These are phyloP conservation scores for Ceriops decandra DNA, from an alignment of 345 rosid species.

Conservation along the genomic window DNA sequence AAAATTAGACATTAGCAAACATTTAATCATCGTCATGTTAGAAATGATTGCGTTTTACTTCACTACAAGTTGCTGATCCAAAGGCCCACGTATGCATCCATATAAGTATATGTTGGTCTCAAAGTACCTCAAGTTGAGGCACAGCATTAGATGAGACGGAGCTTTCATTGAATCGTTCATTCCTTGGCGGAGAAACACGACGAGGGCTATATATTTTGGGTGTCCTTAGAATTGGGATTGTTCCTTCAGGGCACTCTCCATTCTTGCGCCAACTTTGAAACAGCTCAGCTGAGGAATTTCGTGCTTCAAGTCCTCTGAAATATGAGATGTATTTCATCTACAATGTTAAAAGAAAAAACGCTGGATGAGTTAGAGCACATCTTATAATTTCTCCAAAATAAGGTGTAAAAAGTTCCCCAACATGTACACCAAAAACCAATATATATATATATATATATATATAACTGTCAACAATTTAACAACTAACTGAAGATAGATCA, in stretches of 20 bases:
- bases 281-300: not conserved
- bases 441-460: too few relatives aligned
- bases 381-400: not conserved
- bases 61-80: too few relatives aligned
- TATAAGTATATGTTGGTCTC: not conserved
- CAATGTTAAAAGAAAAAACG: not conserved
- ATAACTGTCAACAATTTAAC: too few relatives aligned
- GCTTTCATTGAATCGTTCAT: not conserved
- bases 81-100: not conserved
- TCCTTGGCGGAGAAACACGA: not conserved
- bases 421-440: too few relatives aligned
- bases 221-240: conserved; percentile 26
- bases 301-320: not conserved
- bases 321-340: conserved; percentile 19
- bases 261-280: conserved; percentile 21
- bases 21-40: not conserved
- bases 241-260: conserved; percentile 31
- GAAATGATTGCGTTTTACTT: too few relatives aligned
- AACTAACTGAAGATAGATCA: too few relatives aligned
- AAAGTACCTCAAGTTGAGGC: conserved; percentile 17
- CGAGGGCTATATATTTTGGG: not conserved
- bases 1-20: not conserved
- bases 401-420: too few relatives aligned
- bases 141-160: not conserved
- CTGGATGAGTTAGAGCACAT: not conserved